Evolutionary conservation across 768 basidiomycete species (phyloP).

Genomic region (Panus rudis): DNA sequence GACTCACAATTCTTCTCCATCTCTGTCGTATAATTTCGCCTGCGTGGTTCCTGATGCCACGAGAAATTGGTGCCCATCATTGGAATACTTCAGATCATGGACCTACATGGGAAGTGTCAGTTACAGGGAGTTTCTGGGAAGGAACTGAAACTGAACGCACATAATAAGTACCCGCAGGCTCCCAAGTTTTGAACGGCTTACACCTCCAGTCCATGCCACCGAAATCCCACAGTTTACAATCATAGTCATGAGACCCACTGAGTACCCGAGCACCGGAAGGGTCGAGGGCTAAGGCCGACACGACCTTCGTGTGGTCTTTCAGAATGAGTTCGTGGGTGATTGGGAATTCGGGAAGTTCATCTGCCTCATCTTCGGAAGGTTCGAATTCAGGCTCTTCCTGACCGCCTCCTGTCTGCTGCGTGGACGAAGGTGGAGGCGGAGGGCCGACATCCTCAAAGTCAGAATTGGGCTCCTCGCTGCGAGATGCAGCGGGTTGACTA

Average conservation of each 20-base stretch:
- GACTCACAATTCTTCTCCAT: constrained; percentile 88
- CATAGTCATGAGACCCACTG: constrained; percentile 95
- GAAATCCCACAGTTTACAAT: constrained; percentile 98
- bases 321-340: constrained; percentile 85
- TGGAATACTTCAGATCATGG: constrained; percentile 85
- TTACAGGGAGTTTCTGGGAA: constrained; percentile 7
- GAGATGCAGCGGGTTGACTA: neutral
- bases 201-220: constrained; percentile 90
- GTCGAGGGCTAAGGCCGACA: constrained; percentile 88
- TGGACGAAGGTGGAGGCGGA: constrained; percentile 14
- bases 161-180: constrained; percentile 89
- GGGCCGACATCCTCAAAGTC: constrained; percentile 19
- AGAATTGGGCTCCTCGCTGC: constrained; percentile 20
- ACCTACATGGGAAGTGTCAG: constrained; percentile 43
- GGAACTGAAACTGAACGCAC: constrained; percentile 33
- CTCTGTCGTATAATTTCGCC: constrained; percentile 83
- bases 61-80: constrained; percentile 79
- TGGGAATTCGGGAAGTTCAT: constrained; percentile 64
- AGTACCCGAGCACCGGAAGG: constrained; percentile 89
- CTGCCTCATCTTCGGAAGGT: constrained; percentile 38
- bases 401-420: neutral
- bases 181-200: constrained; percentile 96
- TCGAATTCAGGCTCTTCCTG: constrained; percentile 28
- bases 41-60: constrained; percentile 85
- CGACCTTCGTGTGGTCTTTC: constrained; percentile 94